These are phyloP conservation scores for Boletus barrowsii DNA, from an alignment of 768 basidiomycete species.

Conservation along the genomic window DNA sequence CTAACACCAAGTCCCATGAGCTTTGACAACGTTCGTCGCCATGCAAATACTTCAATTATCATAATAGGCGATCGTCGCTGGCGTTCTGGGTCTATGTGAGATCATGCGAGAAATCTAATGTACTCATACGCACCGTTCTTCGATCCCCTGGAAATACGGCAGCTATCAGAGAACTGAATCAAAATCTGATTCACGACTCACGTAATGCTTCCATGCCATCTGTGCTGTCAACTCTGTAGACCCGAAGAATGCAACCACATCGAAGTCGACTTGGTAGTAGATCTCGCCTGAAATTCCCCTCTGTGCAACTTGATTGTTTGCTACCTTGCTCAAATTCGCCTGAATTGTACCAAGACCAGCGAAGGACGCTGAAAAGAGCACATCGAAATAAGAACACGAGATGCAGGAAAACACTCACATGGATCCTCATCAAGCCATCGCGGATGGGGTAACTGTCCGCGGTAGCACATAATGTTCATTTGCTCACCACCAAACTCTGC, in stretches of 20 bases:
- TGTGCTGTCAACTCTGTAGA: slow-evolving; percentile 1
- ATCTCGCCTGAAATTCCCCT: background rate
- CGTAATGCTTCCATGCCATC: slow-evolving; percentile 1
- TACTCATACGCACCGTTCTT: background rate
- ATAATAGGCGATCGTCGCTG: background rate
- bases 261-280: background rate
- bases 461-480: background rate
- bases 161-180: background rate
- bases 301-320: background rate
- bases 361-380: background rate
- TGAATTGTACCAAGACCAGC: background rate
- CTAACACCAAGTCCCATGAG: too few species aligned
- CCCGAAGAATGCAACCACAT: slow-evolving; percentile 3
- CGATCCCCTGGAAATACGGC: background rate
- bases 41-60: background rate
- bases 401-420: background rate
- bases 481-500: background rate
- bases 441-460: background rate
- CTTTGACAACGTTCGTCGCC: too few species aligned
- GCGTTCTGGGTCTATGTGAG: background rate
- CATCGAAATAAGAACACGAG: background rate
- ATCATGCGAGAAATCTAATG: background rate
- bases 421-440: slow-evolving; percentile 7
- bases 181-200: background rate
- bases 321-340: background rate